These are phyloP conservation scores for Tetracladium setigerum DNA, from an alignment of 495 filamentous ascomycete genomes.

Conservation along the genomic window DNA sequence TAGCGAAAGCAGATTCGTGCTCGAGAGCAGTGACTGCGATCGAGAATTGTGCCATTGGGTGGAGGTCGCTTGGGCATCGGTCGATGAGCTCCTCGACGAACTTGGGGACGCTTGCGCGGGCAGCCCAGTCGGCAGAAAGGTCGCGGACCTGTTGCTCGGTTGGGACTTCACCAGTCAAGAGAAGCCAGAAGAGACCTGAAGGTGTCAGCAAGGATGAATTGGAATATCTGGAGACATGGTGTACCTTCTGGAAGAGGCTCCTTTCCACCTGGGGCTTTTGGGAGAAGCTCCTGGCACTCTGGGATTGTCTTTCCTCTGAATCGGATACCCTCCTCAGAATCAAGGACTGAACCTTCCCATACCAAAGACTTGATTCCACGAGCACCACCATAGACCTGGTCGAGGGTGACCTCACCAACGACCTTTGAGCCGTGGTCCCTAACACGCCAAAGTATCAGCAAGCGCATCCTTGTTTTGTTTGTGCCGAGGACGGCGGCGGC, in stretches of 20 bases:
- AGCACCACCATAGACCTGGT: conserved; percentile 98
- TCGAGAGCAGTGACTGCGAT: conserved; percentile 95
- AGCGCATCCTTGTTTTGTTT: background rate
- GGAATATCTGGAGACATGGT: conserved; percentile 6
- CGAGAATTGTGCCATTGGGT: conserved; percentile 99
- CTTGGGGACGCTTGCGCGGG: conserved; percentile 89
- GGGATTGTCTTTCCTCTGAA: conserved; percentile 98
- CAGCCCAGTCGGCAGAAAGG: conserved; percentile 97
- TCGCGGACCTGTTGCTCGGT: conserved; percentile 96
- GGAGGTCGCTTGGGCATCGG: conserved; percentile 95
- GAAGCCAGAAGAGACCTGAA: conserved; percentile 96
- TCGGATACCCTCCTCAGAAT: conserved; percentile 97
- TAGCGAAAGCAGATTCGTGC: conserved; percentile 94
- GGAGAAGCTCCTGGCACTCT: conserved; percentile 94
- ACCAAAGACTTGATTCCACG: conserved; percentile 97
- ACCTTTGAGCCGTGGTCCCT: conserved; percentile 93
- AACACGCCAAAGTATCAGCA: conserved; percentile 5
- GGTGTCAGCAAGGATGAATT: background rate
- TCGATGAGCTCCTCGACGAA: conserved; percentile 99
- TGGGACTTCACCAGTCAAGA: conserved; percentile 94
- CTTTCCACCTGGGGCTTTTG: conserved; percentile 89
- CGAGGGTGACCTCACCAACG: conserved; percentile 94
- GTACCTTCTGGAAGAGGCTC: conserved; percentile 93
- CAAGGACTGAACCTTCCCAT: conserved; percentile 98
- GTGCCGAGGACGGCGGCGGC: background rate